Percentiles rank a stretch among this genome's conserved stretches.
phyloP scores from a whole-genome alignment of 2,329 filamentous ascomycete genomes.

The Cercospora nicotianae region DNA sequence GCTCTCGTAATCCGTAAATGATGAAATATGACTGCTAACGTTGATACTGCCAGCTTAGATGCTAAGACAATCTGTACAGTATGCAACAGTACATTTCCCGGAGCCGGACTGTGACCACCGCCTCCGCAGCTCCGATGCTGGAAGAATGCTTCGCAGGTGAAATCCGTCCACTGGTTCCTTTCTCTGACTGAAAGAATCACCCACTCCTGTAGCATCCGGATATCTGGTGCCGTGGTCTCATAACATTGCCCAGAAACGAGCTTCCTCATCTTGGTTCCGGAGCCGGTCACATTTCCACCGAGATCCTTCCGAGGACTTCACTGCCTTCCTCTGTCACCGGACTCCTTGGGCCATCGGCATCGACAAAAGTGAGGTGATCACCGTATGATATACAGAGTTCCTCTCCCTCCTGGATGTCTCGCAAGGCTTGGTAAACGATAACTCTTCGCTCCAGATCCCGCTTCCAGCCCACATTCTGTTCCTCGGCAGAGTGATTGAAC shows the following conservation, averaged over 20 bases:
- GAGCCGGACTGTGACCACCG: neutral
- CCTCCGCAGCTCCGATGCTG: neutral
- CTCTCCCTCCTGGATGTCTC: slow-evolving; percentile 54
- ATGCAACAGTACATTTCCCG: neutral
- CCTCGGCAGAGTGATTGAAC: slow-evolving; percentile 57
- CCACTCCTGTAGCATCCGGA: neutral
- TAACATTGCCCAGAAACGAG: neutral
- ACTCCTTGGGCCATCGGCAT: slow-evolving; percentile 40
- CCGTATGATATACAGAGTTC: slow-evolving; percentile 58
- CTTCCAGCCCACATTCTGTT: slow-evolving; percentile 59
- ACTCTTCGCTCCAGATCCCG: slow-evolving; percentile 49
- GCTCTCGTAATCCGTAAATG: neutral
- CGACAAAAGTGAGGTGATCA: slow-evolving; percentile 49
- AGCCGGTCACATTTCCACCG: neutral
- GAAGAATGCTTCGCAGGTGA: neutral
- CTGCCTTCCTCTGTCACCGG: slow-evolving; percentile 37
- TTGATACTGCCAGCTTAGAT: neutral
- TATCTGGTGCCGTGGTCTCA: neutral
- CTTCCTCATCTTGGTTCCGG: neutral
- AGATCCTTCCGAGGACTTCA: slow-evolving; percentile 44
- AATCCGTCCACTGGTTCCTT: neutral
- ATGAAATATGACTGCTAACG: neutral
- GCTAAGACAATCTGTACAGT: neutral
- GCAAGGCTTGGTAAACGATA: slow-evolving; percentile 52
- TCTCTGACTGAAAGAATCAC: neutral